Base-by-base conservation (phyloP, 495 filamentous ascomycete genomes). In the Lophiotrema nucula region DNA sequence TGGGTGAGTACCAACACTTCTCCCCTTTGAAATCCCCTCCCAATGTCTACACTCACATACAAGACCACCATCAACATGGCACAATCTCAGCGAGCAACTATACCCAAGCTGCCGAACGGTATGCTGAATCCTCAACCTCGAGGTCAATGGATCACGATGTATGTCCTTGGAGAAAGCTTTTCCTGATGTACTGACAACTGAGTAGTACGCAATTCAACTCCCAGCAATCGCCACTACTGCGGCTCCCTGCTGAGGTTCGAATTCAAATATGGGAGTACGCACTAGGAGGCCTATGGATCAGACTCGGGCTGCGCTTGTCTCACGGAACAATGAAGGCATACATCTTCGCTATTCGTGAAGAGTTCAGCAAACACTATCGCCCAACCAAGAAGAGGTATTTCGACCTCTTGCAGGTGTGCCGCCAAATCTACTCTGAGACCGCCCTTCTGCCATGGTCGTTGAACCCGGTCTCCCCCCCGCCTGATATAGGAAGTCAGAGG, bases 371-470 rank as follows among this genome's bases (percentile, higher is more conserved):
- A 35, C 8, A 35, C 8, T 8, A 8, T 8, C 31, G 8, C 8
- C 8, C 8, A 35, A 8, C 31, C n/a, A 8, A 8, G 8, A n/a
- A n/a, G 31, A 35, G 31, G 31, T 8, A n/a, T n/a, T 35, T 35
- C 31, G 8, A 8, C 31, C 8, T 35, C 31, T 35, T 35, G 31
- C 31, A n/a, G 8, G 31, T 35, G 8, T 35, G 31, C n/a, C 31
- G 31, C 8, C 31, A 35, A n/a, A 35, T 35, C n/a, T 55, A 55
- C 47, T 44, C 19, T 6, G 41, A 44, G 41, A 19, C 41, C 8
- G 41, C 41, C 6, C 41, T 44, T 10, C 8, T 19, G 41, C 41
- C 41, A 38, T n/a, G n/a, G n/a, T n/a, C n/a, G n/a, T n/a, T n/a
- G n/a, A n/a, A n/a, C n/a, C n/a, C n/a, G n/a, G n/a, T n/a, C n/a